Base-by-base conservation (phyloP, 1,139 yeast species). In the Arxiozyma bovina region DNA sequence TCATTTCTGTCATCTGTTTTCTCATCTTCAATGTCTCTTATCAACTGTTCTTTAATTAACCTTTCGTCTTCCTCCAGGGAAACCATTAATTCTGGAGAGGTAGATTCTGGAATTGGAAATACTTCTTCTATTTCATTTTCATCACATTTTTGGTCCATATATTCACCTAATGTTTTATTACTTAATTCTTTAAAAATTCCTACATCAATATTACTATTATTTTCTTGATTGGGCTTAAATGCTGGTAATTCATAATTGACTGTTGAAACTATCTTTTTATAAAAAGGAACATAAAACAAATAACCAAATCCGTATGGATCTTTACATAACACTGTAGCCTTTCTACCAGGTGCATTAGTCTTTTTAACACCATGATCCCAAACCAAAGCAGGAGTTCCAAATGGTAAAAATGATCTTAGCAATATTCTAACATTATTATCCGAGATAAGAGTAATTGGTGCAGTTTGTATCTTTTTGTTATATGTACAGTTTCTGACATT, bases 401-500 rank as follows among this genome's bases (percentile, higher is more conserved):
- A 53, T 4, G 53, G 55, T 15, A 53, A 1, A 22, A 53, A 53
- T 3, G 50, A 45, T 18, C 51, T 21, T 30, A 50, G 48, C 7
- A 27, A 22, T 8, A 49, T 52, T 22, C 50, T 45, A 8, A 45
- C 12, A 9, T 15, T 8, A 23, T 52, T 15, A 4, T 50, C 21
- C 7, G 47, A 47, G 3, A 48, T 34, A 7, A 5, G 5, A 12
- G 17, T 40, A 5, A 52, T 18, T 8, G 54, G 56, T 9, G 50
- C 20, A 8, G 45, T 21, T 17, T 23, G 21, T 4, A 49, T 34
- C 6, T 27, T 30, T 12, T 52, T 45, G 21, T 52, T 48, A 17
- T 51, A 48, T 6, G 42, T 44, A 21, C 53, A 52, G 40, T 52
- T 52, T 15, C 53, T 42, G 2, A 50, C 46, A 38, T 54, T 46